Evolutionary conservation across 2,329 filamentous ascomycete species (phyloP), one percentile per base, ranked within the genome.

Genomic region (Phaeosphaeria sp.): DNA sequence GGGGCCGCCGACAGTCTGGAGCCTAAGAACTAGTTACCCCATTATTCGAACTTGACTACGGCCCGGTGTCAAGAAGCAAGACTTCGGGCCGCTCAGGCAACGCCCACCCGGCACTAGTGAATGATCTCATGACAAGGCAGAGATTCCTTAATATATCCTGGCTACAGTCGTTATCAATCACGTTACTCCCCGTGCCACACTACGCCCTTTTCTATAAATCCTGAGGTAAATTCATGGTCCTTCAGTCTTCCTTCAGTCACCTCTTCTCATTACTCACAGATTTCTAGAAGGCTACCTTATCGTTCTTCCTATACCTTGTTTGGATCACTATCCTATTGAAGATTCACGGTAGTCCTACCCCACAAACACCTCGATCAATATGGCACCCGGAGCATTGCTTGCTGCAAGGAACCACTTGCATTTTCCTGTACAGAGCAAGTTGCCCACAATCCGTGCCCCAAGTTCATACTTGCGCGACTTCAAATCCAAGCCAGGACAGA

Each of bases 401-500:
- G 17, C 21, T 17, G 17, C 27, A 13, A 51, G 6, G 11, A 22
- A 53, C 13, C 17, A n/a, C 25, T 30, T 45, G 24, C 30, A 42
- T 49, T 25, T n/a, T 18, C 20, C 15, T 6, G 11, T 20, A 9
- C 9, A 33, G n/a, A 24, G 6, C 27, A 13, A 47, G n/a, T 18
- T 45, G 20, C n/a, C 27, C 25, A 5, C 6, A 11, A 5, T 6
- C 6, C 30, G 30, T 13, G 30, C 6, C 30, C 30, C 30, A 13
- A 36, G 30, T 13, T 6, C 5, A 27, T 46, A 25, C 18, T 13
- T 56, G 20, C 49, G 51, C n/a, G 48, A 48, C 47, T 20, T 27
- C 20, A 79, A 82, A 51, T 78, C 85, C 2, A 79, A 80, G 66
- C 78, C 27, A 59, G 78, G 20, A 81, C 85, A n/a, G 74, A 78